phyloP scores from a whole-genome alignment of 2,329 filamentous ascomycete species.

The Graphilbum fragrans region DNA sequence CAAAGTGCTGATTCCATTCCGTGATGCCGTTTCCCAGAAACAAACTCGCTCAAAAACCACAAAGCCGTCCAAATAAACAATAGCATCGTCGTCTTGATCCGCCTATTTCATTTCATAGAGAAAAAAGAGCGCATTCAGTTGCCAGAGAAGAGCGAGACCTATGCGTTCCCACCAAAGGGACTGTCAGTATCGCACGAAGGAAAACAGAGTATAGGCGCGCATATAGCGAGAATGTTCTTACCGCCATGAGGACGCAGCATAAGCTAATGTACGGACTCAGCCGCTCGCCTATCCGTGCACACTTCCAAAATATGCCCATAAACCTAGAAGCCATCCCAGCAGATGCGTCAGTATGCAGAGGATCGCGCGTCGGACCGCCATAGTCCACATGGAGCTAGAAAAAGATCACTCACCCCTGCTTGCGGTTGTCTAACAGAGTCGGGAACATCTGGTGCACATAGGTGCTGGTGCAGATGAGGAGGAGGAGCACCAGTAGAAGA shows the following conservation, averaged over 20 bases:
- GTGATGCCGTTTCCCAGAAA: too few relatives aligned
- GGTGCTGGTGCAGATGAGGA: conserved; percentile 90
- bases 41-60: too few relatives aligned
- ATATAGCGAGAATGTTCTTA: conserved; percentile 29
- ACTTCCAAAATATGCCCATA: conserved; percentile 91
- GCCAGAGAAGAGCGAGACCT: conserved; percentile 9
- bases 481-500: conserved; percentile 82
- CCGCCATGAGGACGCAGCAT: conserved; percentile 89
- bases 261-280: conserved; percentile 92
- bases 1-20: too few relatives aligned
- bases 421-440: conserved; percentile 81
- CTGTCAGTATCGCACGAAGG: conserved; percentile 1
- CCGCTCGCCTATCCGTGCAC: conserved; percentile 80
- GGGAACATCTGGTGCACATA: conserved; percentile 89
- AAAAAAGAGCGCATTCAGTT: conserved; percentile 2
- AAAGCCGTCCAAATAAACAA: too few relatives aligned
- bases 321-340: conserved; percentile 48
- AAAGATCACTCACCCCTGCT: conserved; percentile 59
- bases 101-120: too few relatives aligned
- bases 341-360: not conserved
- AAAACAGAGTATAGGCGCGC: not conserved
- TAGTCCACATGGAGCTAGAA: too few relatives aligned
- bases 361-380: too few relatives aligned
- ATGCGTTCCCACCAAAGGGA: too few relatives aligned
- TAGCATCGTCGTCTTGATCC: too few relatives aligned